phyloP scores from a whole-genome alignment of 2,329 filamentous ascomycete species.

The Fusarium protoensiforme region DNA sequence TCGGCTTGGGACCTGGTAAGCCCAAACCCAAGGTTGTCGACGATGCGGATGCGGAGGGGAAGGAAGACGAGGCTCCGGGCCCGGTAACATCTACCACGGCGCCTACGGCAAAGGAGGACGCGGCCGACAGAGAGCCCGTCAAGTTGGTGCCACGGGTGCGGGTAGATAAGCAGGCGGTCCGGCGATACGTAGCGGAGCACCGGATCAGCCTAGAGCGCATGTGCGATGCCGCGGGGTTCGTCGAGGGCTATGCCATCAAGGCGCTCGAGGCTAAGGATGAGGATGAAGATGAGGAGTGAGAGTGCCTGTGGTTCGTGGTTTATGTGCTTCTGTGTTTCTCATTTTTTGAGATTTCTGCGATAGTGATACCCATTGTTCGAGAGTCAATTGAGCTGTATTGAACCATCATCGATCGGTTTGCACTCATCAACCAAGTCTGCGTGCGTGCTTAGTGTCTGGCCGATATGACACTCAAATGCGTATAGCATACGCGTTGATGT shows the following conservation, averaged over 20 bases:
- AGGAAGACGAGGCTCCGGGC: conserved; percentile 31
- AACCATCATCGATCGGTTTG: background rate
- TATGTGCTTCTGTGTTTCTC: conserved; percentile 3
- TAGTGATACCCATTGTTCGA: conserved; percentile 37
- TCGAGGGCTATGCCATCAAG: conserved; percentile 72
- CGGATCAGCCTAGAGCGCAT: conserved; percentile 71
- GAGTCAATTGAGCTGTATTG: conserved; percentile 18
- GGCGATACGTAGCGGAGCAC: conserved; percentile 74
- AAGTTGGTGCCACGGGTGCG: conserved; percentile 58
- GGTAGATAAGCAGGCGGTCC: conserved; percentile 66
- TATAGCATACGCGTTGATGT: background rate
- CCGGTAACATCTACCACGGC: conserved; percentile 20
- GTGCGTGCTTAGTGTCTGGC: background rate
- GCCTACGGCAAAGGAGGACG: conserved; percentile 41
- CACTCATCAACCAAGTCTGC: background rate
- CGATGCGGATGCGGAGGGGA: conserved; percentile 29
- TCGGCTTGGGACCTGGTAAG: conserved; percentile 58
- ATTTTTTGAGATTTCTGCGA: conserved; percentile 28
- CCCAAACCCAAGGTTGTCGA: conserved; percentile 29
- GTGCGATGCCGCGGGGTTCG: conserved; percentile 80
- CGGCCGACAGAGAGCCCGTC: conserved; percentile 36
- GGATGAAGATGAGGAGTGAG: conserved; percentile 33
- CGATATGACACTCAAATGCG: background rate
- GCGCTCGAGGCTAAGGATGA: conserved; percentile 49
- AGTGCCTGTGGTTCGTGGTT: conserved; percentile 1